Conservation (phyloP, 2,329 filamentous ascomycete species). For the Juglanconis sp. region DNA sequence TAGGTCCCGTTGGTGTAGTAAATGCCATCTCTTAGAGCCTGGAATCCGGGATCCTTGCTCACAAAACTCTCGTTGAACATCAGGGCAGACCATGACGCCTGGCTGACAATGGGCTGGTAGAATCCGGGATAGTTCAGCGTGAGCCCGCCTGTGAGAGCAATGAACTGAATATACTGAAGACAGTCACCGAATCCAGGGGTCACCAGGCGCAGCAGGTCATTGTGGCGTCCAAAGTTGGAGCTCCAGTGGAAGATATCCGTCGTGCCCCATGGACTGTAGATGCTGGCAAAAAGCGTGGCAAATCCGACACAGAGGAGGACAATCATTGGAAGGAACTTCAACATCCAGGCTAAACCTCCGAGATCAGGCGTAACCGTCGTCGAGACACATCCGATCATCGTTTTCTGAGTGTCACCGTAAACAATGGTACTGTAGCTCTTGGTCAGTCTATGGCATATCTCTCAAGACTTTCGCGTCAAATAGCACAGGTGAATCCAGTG, state of each 20-base stretch:
- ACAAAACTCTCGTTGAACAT: slow-evolving; percentile 94
- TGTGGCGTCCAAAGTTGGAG: slow-evolving; percentile 95
- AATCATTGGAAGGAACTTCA: slow-evolving; percentile 74
- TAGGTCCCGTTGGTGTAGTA: slow-evolving; percentile 76
- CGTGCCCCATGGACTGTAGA: slow-evolving; percentile 92
- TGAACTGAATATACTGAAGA: slow-evolving; percentile 93
- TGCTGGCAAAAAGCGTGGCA: slow-evolving; percentile 78
- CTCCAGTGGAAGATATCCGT: slow-evolving; percentile 90
- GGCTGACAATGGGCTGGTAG: slow-evolving; percentile 87
- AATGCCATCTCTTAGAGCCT: slow-evolving; percentile 77
- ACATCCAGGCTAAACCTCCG: slow-evolving; percentile 63
- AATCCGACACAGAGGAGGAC: slow-evolving; percentile 77
- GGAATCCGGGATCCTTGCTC: slow-evolving; percentile 60
- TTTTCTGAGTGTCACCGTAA: slow-evolving; percentile 64
- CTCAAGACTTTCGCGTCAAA: background rate
- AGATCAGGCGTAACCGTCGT: slow-evolving; percentile 82
- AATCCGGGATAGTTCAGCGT: slow-evolving; percentile 89
- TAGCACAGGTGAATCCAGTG: background rate
- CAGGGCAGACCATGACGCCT: slow-evolving; percentile 81
- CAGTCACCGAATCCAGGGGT: slow-evolving; percentile 97
- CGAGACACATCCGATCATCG: slow-evolving; percentile 74
- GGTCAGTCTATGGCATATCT: background rate
- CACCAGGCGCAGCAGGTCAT: slow-evolving; percentile 84
- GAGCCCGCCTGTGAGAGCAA: slow-evolving; percentile 81
- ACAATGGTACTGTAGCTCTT: slow-evolving; percentile 47